phyloP scores from a whole-genome alignment of 108 stramenopile species.

The Mayamaea pseudoterrestris region DNA sequence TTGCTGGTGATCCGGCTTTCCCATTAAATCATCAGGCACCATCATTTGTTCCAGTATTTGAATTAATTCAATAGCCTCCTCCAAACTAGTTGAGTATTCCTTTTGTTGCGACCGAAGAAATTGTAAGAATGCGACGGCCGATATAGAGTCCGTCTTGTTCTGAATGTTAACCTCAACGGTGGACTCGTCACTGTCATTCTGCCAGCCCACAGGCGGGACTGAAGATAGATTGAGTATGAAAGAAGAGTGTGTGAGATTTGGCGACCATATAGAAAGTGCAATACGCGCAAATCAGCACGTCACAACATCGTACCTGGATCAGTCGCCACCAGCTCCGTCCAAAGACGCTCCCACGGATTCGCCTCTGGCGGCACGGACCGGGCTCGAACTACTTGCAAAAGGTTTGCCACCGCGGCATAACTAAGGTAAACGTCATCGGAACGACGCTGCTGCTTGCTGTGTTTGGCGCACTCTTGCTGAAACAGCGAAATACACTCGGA shows the following conservation, averaged over 20 bases:
- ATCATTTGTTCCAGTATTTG: slow-evolving; percentile 31
- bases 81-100: slow-evolving; percentile 29
- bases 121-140: slow-evolving; percentile 42
- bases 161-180: slow-evolving; percentile 1
- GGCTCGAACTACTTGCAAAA: no score
- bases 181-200: slow-evolving; percentile 6
- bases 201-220: slow-evolving; percentile 1
- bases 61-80: slow-evolving; percentile 44
- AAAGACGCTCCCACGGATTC: slow-evolving; percentile 23
- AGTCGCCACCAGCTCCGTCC: slow-evolving; percentile 25
- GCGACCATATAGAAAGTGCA: no score
- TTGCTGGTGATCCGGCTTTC: not conserved
- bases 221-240: no score
- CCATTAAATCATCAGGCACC: not conserved
- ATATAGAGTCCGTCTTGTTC: slow-evolving; percentile 17
- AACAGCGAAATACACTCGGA: not conserved
- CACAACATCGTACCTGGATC: slow-evolving; percentile 36
- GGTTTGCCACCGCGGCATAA: not conserved
- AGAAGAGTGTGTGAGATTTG: no score
- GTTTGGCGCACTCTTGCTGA: not conserved
- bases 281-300: no score
- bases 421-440: slow-evolving; percentile 2
- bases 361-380: no score
- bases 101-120: slow-evolving; percentile 55
- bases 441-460: not conserved